These are phyloP conservation scores for Pseudovirgaria hyperparasitica DNA, from an alignment of 2,329 filamentous ascomycete genomes.

Conservation along the genomic window DNA sequence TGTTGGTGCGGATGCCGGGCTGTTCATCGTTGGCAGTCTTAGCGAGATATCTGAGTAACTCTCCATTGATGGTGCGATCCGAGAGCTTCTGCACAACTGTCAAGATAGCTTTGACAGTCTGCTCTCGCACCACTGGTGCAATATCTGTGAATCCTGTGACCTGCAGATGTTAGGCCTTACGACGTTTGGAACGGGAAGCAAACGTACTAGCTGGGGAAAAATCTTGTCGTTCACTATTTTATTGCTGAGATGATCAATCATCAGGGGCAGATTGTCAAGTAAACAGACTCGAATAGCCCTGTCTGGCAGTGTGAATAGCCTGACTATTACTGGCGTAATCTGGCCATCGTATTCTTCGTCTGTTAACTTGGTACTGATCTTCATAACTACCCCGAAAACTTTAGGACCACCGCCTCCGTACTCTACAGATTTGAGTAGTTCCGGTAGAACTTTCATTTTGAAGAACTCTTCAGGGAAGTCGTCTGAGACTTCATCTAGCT, in stretches of 20 bases:
- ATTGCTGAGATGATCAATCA: constrained; percentile 82
- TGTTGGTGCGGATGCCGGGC: constrained; percentile 93
- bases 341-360: constrained; percentile 80
- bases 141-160: constrained; percentile 90
- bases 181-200: neutral
- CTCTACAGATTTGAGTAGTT: constrained; percentile 96
- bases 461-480: constrained; percentile 98
- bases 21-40: constrained; percentile 97
- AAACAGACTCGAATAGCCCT: constrained; percentile 83
- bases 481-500: constrained; percentile 75
- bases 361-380: constrained; percentile 75
- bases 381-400: constrained; percentile 77
- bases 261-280: constrained; percentile 73
- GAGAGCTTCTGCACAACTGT: constrained; percentile 80
- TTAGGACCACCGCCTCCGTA: constrained; percentile 93
- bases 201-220: constrained; percentile 75
- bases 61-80: constrained; percentile 85
- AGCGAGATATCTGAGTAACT: constrained; percentile 77
- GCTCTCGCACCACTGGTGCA: constrained; percentile 83
- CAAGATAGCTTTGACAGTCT: constrained; percentile 89
- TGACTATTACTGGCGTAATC: constrained; percentile 74
- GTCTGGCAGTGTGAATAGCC: constrained; percentile 83
- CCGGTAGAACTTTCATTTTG: constrained; percentile 90
- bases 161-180: constrained; percentile 30
- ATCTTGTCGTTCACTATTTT: constrained; percentile 93